Percentiles rank a stretch among this genome's conserved stretches.
phyloP scores from a whole-genome alignment of 164 flowering plant species.

The Tetracentron sinense region DNA sequence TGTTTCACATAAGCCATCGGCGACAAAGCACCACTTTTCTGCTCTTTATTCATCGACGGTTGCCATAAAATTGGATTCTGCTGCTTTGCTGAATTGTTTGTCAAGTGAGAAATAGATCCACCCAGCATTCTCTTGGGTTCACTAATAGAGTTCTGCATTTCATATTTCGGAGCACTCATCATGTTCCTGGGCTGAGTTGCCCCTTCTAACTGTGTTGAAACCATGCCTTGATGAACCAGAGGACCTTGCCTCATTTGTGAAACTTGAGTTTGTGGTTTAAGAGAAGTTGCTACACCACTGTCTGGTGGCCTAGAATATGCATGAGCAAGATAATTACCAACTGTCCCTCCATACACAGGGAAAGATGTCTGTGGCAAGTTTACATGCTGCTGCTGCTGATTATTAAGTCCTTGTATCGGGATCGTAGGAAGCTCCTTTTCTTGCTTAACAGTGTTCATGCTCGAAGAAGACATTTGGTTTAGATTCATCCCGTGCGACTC shows the following conservation, averaged over 20 bases:
- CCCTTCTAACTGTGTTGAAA: slow-evolving; percentile 39
- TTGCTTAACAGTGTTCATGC: slow-evolving; percentile 29
- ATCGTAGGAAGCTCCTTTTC: too few relatives aligned
- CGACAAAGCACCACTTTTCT: slow-evolving; percentile 29
- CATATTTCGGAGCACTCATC: slow-evolving; percentile 45
- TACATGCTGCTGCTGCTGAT: slow-evolving; percentile 62
- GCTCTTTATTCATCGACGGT: slow-evolving; percentile 42
- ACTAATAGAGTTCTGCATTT: slow-evolving; percentile 37
- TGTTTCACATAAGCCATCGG: slow-evolving; percentile 51
- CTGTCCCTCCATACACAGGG: slow-evolving; percentile 55
- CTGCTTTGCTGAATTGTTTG: slow-evolving; percentile 42
- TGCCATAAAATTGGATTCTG: slow-evolving; percentile 54
- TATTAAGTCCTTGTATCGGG: slow-evolving; percentile 46
- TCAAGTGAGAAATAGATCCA: slow-evolving; percentile 45
- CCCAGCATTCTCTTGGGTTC: slow-evolving; percentile 57
- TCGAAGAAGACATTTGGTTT: slow-evolving; percentile 40
- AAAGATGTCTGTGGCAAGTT: slow-evolving; percentile 57
- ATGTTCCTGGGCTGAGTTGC: slow-evolving; percentile 37
- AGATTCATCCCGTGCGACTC: slow-evolving; percentile 42
- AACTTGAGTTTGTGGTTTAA: slow-evolving; percentile 57
- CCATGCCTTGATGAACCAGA: slow-evolving; percentile 44
- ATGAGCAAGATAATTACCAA: slow-evolving; percentile 39
- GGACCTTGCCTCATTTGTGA: slow-evolving; percentile 54
- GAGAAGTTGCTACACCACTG: slow-evolving; percentile 34
- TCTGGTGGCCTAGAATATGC: slow-evolving; percentile 44